Base-by-base conservation (phyloP, 1,139 yeast genomes). In the Meyerozyma athensensis region DNA sequence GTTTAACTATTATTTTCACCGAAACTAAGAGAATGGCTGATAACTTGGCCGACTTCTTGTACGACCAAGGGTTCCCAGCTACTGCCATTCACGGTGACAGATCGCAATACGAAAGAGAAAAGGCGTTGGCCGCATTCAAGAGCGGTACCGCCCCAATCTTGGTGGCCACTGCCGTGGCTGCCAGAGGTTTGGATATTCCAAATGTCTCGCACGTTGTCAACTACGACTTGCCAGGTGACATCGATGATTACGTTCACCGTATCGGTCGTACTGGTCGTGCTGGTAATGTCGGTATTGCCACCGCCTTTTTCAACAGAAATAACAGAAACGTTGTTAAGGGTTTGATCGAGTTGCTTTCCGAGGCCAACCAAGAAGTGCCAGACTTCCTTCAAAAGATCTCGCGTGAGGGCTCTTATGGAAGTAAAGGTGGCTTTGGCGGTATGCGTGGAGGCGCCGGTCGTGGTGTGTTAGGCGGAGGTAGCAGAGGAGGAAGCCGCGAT, bases 251-350 rank as follows among this genome's bases (percentile, higher is more conserved):
- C 62, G 98, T 92, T 47, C 98, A 92, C 74, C 86, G 98, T 76
- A 92, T 92, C 61, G 98, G 98, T 77, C 94, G 98, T 83, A 92
- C 98, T 57, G 98, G 98, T 69, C 95, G 98, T 81, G 98, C 98
- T 57, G 98, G 98, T 77, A 92, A 92, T 73, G 81, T 85, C 48
- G 98, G 98, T 84, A 76, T 86, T 56, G 97, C 98, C 51, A 90
- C 97, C 52, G 95, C 98, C 39, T 92, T 92, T 75, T 87, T 92
- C 72, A 92, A 92, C 83, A 85, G 97, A 72, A 86, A 85, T 63
- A 94, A 89, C 79, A 81, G 77, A 61, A 89, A 89, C 60, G 76
- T 92, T 57, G 94, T 80, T 50, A 86, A 87, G 65, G 97, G 90
- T 46, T 72, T 92, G 64, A 65, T 87, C 58, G 96, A 86, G 43